Percentiles rank a stretch among this genome's conserved stretches.
phyloP scores from a whole-genome alignment of 805 yeast species.

The Novakomyces olei region DNA sequence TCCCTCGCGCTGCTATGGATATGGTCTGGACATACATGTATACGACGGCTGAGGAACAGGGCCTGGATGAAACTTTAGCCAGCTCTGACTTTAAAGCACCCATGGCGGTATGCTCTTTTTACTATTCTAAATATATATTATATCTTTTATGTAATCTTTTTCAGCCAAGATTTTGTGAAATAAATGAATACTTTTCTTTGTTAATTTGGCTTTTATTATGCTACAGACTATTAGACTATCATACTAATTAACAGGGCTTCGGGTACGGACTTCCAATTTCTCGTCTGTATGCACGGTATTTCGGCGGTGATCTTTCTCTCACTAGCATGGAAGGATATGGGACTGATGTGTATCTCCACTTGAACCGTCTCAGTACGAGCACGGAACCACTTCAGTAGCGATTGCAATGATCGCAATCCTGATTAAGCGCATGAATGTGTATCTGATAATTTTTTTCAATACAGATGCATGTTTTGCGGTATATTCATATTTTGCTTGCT shows the following conservation, averaged over 20 bases:
- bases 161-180: too few relatives aligned
- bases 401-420: too few relatives aligned
- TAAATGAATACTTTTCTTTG: not conserved
- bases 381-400: slow-evolving; percentile 34
- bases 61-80: slow-evolving; percentile 33
- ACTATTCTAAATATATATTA: too few relatives aligned
- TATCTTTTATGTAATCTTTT: too few relatives aligned
- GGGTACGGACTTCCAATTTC: slow-evolving; percentile 83
- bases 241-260: too few relatives aligned
- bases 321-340: slow-evolving; percentile 90
- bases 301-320: slow-evolving; percentile 65
- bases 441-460: too few relatives aligned
- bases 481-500: too few relatives aligned
- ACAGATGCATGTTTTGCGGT: too few relatives aligned
- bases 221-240: not conserved
- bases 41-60: slow-evolving; percentile 63
- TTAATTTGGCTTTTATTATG: not conserved
- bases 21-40: slow-evolving; percentile 78
- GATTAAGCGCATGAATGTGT: too few relatives aligned
- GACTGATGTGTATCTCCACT: slow-evolving; percentile 72
- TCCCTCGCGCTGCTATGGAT: slow-evolving; percentile 63
- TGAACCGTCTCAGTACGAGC: slow-evolving; percentile 53
- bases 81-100: slow-evolving; percentile 62
- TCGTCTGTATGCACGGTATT: slow-evolving; percentile 65
- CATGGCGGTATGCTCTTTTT: slow-evolving; percentile 33